These are phyloP conservation scores for Corylus heterophylla DNA, from an alignment of 306 rosid genomes.

Conservation along the genomic window DNA sequence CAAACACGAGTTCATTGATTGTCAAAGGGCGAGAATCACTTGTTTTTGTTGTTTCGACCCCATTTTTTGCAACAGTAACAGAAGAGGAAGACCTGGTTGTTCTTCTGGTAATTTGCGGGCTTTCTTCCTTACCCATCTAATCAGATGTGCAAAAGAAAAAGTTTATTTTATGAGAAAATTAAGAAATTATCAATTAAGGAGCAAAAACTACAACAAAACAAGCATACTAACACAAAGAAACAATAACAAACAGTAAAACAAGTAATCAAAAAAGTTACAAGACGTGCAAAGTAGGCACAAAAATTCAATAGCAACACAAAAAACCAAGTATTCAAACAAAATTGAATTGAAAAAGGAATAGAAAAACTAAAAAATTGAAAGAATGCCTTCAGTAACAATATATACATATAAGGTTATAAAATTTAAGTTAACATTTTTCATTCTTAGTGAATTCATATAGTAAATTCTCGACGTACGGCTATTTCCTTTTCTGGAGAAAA, in stretches of 20 bases:
- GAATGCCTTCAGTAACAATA: background rate
- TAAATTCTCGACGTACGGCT: background rate
- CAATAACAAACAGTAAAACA: background rate
- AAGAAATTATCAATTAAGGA: background rate
- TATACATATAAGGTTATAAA: no score
- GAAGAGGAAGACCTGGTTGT: constrained; percentile 56
- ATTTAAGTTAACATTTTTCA: background rate
- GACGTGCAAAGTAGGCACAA: background rate
- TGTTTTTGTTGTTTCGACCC: constrained; percentile 36
- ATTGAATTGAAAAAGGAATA: background rate
- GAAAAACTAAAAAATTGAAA: background rate
- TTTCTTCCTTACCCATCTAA: constrained; percentile 59
- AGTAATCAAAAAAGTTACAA: background rate
- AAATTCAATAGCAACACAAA: background rate
- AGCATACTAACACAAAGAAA: background rate
- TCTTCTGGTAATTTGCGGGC: constrained; percentile 54
- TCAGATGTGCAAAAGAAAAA: constrained; percentile 1
- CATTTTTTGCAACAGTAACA: constrained; percentile 38
- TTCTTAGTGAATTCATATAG: background rate
- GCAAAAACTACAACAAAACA: background rate
- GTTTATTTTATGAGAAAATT: background rate
- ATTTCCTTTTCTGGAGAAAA: background rate
- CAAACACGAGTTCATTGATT: constrained; percentile 63
- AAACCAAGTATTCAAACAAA: background rate
- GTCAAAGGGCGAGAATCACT: constrained; percentile 40